Evolutionary conservation across 1,139 yeast genomes (phyloP).

Genomic region (Sporopachydermia cereana): DNA sequence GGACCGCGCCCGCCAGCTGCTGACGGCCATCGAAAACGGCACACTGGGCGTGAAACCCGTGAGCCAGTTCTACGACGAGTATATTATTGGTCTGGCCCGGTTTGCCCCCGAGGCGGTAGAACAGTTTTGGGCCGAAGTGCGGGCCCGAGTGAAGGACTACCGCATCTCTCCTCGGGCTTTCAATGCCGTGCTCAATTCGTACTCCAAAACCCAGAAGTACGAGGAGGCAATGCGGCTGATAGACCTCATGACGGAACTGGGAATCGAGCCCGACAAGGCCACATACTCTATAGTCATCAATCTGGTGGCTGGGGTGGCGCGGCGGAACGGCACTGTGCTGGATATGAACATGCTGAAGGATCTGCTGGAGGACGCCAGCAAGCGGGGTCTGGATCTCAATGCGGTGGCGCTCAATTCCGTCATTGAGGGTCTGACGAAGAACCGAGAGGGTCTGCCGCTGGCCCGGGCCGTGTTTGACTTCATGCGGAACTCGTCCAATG

Average conservation of each 20-base stretch:
- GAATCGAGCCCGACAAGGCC: slow-evolving; percentile 48
- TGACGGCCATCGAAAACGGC: slow-evolving; percentile 17
- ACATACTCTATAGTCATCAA: slow-evolving; percentile 58
- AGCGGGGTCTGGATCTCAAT: slow-evolving; percentile 34
- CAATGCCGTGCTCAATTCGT: slow-evolving; percentile 28
- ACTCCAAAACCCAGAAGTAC: slow-evolving; percentile 21
- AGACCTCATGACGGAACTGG: slow-evolving; percentile 24
- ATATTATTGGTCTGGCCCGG: slow-evolving; percentile 22
- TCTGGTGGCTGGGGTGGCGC: slow-evolving; percentile 37
- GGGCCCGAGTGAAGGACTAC: slow-evolving; percentile 20
- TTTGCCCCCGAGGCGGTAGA: slow-evolving; percentile 19
- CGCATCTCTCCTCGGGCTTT: slow-evolving; percentile 27
- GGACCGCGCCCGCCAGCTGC: slow-evolving; percentile 22
- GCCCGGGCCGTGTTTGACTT: slow-evolving; percentile 41
- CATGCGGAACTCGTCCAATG: slow-evolving; percentile 23
- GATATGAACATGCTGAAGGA: slow-evolving; percentile 26
- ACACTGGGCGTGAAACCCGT: slow-evolving; percentile 15
- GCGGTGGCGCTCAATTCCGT: slow-evolving; percentile 42
- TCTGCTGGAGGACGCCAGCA: slow-evolving; percentile 34
- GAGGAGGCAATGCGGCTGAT: slow-evolving; percentile 26
- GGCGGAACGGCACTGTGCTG: slow-evolving; percentile 35
- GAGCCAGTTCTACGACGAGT: slow-evolving; percentile 22
- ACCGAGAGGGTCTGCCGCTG: slow-evolving; percentile 35
- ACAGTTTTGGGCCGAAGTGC: slow-evolving; percentile 19
- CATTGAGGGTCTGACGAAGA: slow-evolving; percentile 43